Conservation (phyloP, 2,329 filamentous ascomycete species). For the Penicillium sp. region DNA sequence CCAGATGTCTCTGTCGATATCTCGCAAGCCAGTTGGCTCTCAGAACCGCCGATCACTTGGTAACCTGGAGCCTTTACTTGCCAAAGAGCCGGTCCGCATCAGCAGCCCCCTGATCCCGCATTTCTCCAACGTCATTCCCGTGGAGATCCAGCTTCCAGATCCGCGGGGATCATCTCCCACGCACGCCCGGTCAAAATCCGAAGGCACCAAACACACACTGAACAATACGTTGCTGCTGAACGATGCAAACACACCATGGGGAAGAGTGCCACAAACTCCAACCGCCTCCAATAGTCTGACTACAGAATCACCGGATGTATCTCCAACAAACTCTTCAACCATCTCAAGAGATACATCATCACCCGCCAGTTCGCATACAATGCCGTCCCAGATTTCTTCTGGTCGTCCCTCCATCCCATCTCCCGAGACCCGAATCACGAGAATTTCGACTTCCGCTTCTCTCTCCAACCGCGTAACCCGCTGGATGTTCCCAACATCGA, state of each 20-base stretch:
- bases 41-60: constrained; percentile 28
- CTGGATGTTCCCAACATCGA: constrained; percentile 29
- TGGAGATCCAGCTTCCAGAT: constrained; percentile 2
- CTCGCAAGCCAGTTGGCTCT: constrained; percentile 40
- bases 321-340: constrained; percentile 3
- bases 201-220: constrained; percentile 9
- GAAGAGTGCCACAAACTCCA: constrained; percentile 11
- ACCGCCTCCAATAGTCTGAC: background rate
- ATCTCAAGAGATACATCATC: constrained; percentile 14
- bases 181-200: constrained; percentile 14
- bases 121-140: constrained; percentile 26
- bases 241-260: constrained; percentile 1
- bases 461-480: constrained; percentile 30
- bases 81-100: constrained; percentile 20
- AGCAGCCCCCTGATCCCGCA: constrained; percentile 30
- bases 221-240: constrained; percentile 3
- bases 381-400: constrained; percentile 24
- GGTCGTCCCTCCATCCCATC: constrained; percentile 22
- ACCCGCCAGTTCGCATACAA: constrained; percentile 19
- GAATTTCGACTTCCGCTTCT: constrained; percentile 16
- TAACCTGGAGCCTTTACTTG: constrained; percentile 19
- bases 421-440: constrained; percentile 15
- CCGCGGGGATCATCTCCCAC: constrained; percentile 4
- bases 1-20: constrained; percentile 28
- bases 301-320: background rate